These are phyloP conservation scores for Neurospora sp. DNA, from an alignment of 495 filamentous ascomycete genomes.

Conservation along the genomic window DNA sequence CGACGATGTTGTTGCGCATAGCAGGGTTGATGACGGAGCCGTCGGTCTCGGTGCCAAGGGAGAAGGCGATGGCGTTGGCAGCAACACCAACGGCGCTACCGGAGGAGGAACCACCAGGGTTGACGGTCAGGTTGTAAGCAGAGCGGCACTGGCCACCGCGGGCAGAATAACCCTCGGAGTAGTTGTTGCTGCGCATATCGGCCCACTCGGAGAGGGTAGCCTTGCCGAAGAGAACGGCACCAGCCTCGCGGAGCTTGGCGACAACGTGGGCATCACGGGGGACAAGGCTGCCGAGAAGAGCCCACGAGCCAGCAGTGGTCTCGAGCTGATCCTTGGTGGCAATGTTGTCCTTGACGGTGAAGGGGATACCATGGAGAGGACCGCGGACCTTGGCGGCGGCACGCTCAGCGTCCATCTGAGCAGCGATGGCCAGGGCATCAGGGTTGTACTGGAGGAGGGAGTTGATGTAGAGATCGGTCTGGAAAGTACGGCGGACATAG, in stretches of 20 bases:
- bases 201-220: conserved; percentile 66
- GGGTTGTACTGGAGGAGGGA: conserved; percentile 49
- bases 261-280: conserved; percentile 59
- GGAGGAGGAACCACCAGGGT: conserved; percentile 55
- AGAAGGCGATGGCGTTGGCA: conserved; percentile 50
- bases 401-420: conserved; percentile 48
- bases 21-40: conserved; percentile 60
- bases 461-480: conserved; percentile 49
- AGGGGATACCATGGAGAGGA: conserved; percentile 62
- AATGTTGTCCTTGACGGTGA: conserved; percentile 55
- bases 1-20: conserved; percentile 48
- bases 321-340: conserved; percentile 31
- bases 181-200: conserved; percentile 57
- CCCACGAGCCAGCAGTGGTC: conserved; percentile 39
- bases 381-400: conserved; percentile 42
- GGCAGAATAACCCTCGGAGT: conserved; percentile 57
- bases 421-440: conserved; percentile 44
- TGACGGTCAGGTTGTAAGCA: conserved; percentile 59
- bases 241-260: conserved; percentile 47
- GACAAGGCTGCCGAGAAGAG: conserved; percentile 52
- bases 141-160: conserved; percentile 56
- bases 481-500: conserved; percentile 45
- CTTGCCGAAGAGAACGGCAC: conserved; percentile 60
- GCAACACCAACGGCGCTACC: conserved; percentile 54
- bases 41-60: conserved; percentile 67